These are phyloP conservation scores for Phallus indusiatus DNA, from an alignment of 768 basidiomycete genomes.

Conservation along the genomic window DNA sequence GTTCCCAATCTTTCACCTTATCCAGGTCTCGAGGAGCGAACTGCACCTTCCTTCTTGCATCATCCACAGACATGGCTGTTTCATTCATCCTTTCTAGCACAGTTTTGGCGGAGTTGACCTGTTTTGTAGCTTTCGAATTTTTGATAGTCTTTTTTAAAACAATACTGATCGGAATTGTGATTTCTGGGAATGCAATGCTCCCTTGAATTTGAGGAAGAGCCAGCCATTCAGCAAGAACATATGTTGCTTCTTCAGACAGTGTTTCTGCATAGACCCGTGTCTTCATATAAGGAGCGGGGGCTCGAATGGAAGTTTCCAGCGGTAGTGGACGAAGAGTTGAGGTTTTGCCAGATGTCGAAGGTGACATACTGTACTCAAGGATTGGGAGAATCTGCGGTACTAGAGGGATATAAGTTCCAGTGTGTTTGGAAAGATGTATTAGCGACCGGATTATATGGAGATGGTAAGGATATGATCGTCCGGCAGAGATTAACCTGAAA, in stretches of 20 bases:
- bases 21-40: slow-evolving; percentile 67
- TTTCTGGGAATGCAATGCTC: slow-evolving; percentile 90
- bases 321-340: slow-evolving; percentile 85
- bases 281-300: slow-evolving; percentile 79
- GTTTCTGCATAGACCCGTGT: slow-evolving; percentile 82
- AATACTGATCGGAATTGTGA: slow-evolving; percentile 69
- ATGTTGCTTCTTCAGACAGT: slow-evolving; percentile 72
- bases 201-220: slow-evolving; percentile 60
- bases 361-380: slow-evolving; percentile 61
- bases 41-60: slow-evolving; percentile 52
- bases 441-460: slow-evolving; percentile 87
- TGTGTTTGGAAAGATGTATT: slow-evolving; percentile 75
- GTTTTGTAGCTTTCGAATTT: slow-evolving; percentile 43
- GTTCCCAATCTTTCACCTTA: slow-evolving; percentile 71
- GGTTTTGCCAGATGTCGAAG: slow-evolving; percentile 64
- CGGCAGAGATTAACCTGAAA: slow-evolving; percentile 74
- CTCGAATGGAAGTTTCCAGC: slow-evolving; percentile 77
- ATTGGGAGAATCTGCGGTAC: slow-evolving; percentile 82
- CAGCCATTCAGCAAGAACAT: slow-evolving; percentile 76
- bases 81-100: slow-evolving; percentile 85
- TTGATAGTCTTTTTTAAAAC: slow-evolving; percentile 70
- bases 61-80: slow-evolving; percentile 69
- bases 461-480: slow-evolving; percentile 91
- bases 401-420: slow-evolving; percentile 78
- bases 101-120: slow-evolving; percentile 54